phyloP scores from a whole-genome alignment of 148 eudicot species.

The Chenopodium quinoa region DNA sequence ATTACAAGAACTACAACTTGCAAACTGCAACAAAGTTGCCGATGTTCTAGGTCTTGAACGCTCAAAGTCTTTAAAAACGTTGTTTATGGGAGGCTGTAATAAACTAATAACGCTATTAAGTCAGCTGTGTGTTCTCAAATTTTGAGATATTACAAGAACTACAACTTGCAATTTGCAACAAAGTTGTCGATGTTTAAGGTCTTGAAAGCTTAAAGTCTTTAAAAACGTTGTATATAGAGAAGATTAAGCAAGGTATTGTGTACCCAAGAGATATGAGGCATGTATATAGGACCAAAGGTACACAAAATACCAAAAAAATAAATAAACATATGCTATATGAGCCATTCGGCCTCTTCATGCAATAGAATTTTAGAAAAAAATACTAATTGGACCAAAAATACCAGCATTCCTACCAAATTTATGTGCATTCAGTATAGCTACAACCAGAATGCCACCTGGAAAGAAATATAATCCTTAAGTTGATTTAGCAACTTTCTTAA shows the following conservation, averaged over 20 bases:
- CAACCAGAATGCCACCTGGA: not conserved
- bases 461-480: no score
- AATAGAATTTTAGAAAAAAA: no score
- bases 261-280: no score
- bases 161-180: slow-evolving; percentile 48
- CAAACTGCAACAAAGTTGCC: slow-evolving; percentile 46
- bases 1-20: slow-evolving; percentile 45
- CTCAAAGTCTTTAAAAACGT: slow-evolving; percentile 47
- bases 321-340: no score
- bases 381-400: no score
- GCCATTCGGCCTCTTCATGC: not conserved
- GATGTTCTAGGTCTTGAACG: slow-evolving; percentile 53
- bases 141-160: slow-evolving; percentile 43
- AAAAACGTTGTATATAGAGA: slow-evolving; percentile 42
- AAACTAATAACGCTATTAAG: slow-evolving; percentile 23
- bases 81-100: slow-evolving; percentile 51
- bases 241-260: no score
- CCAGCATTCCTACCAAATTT: not conserved
- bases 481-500: not conserved
- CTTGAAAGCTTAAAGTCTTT: slow-evolving; percentile 51
- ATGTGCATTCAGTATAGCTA: slow-evolving; percentile 1
- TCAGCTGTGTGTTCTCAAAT: slow-evolving; percentile 43
- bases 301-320: no score
- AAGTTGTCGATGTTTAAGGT: slow-evolving; percentile 48
- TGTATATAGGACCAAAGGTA: no score